Base-by-base conservation (phyloP, 2,329 filamentous ascomycete genomes). In the Blastomyces parvus region DNA sequence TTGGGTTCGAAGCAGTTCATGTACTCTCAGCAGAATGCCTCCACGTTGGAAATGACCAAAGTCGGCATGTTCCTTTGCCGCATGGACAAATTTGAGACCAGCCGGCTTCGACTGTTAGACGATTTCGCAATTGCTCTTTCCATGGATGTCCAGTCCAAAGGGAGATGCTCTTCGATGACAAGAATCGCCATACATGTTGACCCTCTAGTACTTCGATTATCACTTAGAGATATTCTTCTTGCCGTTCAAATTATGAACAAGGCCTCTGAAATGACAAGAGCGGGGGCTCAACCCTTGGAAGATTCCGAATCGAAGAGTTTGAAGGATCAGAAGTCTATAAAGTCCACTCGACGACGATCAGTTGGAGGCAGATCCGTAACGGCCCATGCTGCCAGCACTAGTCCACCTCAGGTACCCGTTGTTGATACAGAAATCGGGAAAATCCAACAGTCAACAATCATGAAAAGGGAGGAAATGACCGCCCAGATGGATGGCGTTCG, bases 11-110 rank as follows among this genome's bases (percentile, higher is more conserved):
- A 97, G 73, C 92, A 99, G 74, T 86, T 97, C 14, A 82, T 97
- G 1, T 82, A 97, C 13, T 96, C 93, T 1, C 89, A 96, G 70
- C 95, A 99, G 74, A 91, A 97, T 78, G 90, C 93, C 9, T 83
- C 95, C 69, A 97, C 94, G 0, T 83, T 99, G 72, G 93, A 99
- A 72, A 86, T 99, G 2, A 92, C 91, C 8, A 88, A 97, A 71
- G 85, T 97, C 61, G 94, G 94, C 69, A 99, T 99, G 94, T 99
- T 97, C 74, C 77, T 99, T 40, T 99, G 95, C 73, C 89, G 94
- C 14, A 99, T 99, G 94, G 95, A 99, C 75, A 90, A 87, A 66
- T 97, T 97, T 69, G 93, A 99, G 69, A 91, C 89, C 3, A 92
- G 88, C 50, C 86, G 91, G 46, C 82, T 99, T 57, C 87, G 94